Percentiles rank a stretch among this genome's conserved stretches.
Conservation (phyloP, 83 land plant species). For the Picea engelmannii region DNA sequence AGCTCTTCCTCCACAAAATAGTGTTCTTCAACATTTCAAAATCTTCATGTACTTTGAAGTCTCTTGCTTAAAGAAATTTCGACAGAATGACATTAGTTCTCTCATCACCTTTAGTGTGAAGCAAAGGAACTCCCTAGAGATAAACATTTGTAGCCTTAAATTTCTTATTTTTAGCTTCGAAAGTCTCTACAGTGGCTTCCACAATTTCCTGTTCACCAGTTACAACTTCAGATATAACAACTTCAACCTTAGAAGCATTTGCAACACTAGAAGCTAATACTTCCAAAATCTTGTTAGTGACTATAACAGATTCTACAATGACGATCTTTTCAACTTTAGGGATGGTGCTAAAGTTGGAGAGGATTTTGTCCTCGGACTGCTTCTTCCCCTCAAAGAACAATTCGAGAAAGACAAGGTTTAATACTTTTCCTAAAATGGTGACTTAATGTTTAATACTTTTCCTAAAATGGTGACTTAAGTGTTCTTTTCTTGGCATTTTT, state of each 20-base stretch:
- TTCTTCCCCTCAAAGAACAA: constrained; percentile 36
- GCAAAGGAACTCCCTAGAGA: constrained; percentile 59
- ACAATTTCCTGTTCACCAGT: background rate
- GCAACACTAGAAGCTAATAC: background rate
- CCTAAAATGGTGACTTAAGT: too few species aligned
- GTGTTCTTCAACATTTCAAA: too few species aligned
- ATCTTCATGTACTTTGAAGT: too few species aligned
- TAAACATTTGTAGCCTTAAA: constrained; percentile 26
- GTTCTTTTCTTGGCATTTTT: too few species aligned
- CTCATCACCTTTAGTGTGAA: constrained; percentile 33
- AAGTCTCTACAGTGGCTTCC: too few species aligned
- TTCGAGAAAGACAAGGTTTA: constrained; percentile 67
- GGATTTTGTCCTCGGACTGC: background rate
- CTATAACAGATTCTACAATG: constrained; percentile 11
- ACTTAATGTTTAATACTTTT: too few species aligned
- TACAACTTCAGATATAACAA: background rate
- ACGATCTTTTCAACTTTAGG: too few species aligned
- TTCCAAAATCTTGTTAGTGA: background rate
- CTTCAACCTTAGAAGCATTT: background rate
- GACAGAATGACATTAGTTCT: constrained; percentile 39
- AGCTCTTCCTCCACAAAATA: constrained; percentile 34
- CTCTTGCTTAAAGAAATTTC: constrained; percentile 19
- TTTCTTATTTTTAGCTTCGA: background rate
- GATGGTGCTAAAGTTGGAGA: too few species aligned
- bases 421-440: too few species aligned